Base-by-base conservation (phyloP, 306 rosid species). In the Calophaca sinica region DNA sequence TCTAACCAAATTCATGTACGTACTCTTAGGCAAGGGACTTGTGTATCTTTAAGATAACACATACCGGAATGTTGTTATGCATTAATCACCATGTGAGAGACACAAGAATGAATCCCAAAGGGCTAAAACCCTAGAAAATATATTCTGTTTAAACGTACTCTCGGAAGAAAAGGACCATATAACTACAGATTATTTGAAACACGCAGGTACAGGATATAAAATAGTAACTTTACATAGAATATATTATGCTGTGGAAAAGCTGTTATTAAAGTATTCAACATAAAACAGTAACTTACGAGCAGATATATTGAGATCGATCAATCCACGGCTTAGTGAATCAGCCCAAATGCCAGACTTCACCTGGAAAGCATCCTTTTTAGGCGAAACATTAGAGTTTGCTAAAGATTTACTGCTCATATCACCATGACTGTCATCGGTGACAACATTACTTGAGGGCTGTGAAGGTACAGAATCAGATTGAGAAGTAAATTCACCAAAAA, bases 281-380 rank as follows among this genome's bases (percentile, higher is more conserved):
- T 66, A 15, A 70, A 69, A 64, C 26, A 33, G 4, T 33, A 33
- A 83, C 98, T 90, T 90, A 96, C 99, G 90, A 64, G 92, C 98
- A 72, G 99, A 87, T 75, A 96, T 96, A 81, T 96, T 96, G 68
- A 96, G 98, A 88, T 96, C 99, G 72, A 96, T 96, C 76, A 96
- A 74, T 71, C 99, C 99, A 46, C 99, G 99, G 89, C 91, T 96
- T 14, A 96, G 90, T 45, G 99, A 90, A 86, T 96, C 99, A 1
- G 99, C 91, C 99, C 99, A 96, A 75, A 96, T 77, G 73, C 97
- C 98, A 57, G 99, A 96, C 61, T 96, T 96, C 84, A 96, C 94
- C 84, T 86, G 90, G 76, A 90, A 92, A 78, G 75, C 4, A 83
- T 86, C 88, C 75, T 83, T 92, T 81, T 87, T 91, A 71, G 87